phyloP scores from a whole-genome alignment of 139 green algal genomes.

The Bryopsis sp. region DNA sequence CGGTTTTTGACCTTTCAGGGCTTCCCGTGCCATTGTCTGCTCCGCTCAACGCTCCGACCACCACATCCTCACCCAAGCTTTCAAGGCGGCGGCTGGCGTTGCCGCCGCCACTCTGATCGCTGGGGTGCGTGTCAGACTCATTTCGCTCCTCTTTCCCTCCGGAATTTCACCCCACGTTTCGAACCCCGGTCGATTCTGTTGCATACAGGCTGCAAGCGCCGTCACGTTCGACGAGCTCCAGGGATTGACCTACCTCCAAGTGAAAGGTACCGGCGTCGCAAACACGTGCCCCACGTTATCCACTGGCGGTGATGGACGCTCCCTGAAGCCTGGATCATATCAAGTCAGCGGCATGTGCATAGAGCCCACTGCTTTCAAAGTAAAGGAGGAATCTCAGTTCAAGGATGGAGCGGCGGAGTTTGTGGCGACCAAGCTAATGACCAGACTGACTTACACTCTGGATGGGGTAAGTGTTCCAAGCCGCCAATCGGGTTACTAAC shows the following conservation, averaged over 20 bases:
- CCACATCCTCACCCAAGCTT: constrained; percentile 16
- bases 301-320: constrained; percentile 68
- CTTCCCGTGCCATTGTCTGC: no score
- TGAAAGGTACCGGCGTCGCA: constrained; percentile 95
- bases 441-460: constrained; percentile 97
- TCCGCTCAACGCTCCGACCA: no score
- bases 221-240: constrained; percentile 94
- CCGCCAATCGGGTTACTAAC: no score
- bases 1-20: no score
- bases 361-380: constrained; percentile 91
- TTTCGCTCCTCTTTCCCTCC: background rate
- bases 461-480: no score
- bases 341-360: constrained; percentile 94
- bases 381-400: constrained; percentile 81
- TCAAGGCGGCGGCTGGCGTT: constrained; percentile 44
- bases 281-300: constrained; percentile 88
- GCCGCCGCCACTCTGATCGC: constrained; percentile 56
- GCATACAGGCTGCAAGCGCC: constrained; percentile 55
- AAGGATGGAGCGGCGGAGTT: constrained; percentile 82
- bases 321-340: constrained; percentile 89
- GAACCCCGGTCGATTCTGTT: background rate
- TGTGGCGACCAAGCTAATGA: constrained; percentile 98
- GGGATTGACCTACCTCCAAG: constrained; percentile 94
- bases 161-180: background rate
- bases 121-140: constrained; percentile 46